These are phyloP conservation scores for Candida silvatica DNA, from an alignment of 805 yeast species.

Conservation along the genomic window DNA sequence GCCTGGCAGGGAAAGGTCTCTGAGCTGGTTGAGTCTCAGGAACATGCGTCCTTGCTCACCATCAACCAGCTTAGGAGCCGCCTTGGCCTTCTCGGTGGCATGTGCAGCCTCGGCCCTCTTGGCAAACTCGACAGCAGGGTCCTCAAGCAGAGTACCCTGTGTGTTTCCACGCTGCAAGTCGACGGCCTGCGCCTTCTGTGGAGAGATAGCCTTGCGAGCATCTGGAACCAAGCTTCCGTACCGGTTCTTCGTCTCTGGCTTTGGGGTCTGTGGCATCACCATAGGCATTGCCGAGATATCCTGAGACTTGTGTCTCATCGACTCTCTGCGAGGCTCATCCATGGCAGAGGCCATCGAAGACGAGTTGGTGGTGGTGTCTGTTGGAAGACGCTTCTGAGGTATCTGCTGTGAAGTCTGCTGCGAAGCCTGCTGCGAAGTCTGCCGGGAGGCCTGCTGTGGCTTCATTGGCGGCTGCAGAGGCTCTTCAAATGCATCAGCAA, in stretches of 20 bases:
- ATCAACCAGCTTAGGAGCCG: conserved; percentile 10
- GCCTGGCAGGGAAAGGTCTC: conserved; percentile 39
- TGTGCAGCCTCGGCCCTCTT: neutral
- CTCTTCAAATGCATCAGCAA: conserved; percentile 6
- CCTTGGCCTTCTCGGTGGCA: neutral
- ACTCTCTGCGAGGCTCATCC: neutral
- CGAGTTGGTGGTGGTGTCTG: neutral
- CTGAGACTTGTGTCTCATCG: neutral
- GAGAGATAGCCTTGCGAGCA: neutral
- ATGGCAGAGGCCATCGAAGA: too few species aligned
- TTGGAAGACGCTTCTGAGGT: neutral
- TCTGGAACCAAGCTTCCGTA: neutral
- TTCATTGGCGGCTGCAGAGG: conserved; percentile 5
- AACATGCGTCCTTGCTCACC: conserved; percentile 44
- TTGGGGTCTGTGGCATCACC: neutral
- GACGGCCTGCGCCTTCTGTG: neutral
- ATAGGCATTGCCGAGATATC: too few species aligned
- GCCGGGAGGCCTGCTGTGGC: neutral
- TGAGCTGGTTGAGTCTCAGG: conserved; percentile 38
- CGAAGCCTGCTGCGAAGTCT: neutral
- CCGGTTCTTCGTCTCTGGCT: neutral
- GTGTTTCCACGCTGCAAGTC: too few species aligned
- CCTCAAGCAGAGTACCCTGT: neutral
- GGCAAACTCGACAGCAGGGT: neutral
- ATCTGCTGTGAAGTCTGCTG: neutral